phyloP scores from a whole-genome alignment of 2,329 filamentous ascomycete species.

The Coniochaeta sp. region DNA sequence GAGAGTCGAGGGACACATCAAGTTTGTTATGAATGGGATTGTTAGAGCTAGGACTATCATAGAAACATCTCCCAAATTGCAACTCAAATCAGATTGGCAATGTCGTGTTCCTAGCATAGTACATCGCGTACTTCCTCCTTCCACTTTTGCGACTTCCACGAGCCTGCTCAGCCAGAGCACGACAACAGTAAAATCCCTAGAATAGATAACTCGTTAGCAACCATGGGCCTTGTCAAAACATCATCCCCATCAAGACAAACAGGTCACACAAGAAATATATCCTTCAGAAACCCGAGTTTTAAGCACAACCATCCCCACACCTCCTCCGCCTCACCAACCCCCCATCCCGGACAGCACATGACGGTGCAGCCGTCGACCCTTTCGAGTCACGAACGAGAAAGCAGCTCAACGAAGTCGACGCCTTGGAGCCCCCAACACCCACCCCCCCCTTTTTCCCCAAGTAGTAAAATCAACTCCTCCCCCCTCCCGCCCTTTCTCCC shows the following conservation, averaged over 20 bases:
- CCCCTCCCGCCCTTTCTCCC: too few relatives aligned
- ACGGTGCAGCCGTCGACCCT: slow-evolving; percentile 22
- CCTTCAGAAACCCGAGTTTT: slow-evolving; percentile 30
- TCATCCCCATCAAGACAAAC: neutral
- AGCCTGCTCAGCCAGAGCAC: too few relatives aligned
- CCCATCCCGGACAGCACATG: slow-evolving; percentile 23
- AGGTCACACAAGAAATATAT: neutral
- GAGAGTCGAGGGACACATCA: neutral
- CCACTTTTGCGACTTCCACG: too few relatives aligned
- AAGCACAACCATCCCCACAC: slow-evolving; percentile 30
- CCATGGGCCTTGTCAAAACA: neutral
- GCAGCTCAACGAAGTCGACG: slow-evolving; percentile 6
- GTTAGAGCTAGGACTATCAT: slow-evolving; percentile 1
- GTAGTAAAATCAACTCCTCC: neutral
- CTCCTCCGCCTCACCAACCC: slow-evolving; percentile 9
- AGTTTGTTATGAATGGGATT: neutral
- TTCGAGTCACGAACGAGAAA: slow-evolving; percentile 5
- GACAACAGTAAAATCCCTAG: neutral
- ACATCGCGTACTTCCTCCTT: too few relatives aligned
- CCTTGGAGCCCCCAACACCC: slow-evolving; percentile 4
- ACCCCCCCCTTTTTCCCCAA: neutral
- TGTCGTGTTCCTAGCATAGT: neutral
- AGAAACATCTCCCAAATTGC: neutral
- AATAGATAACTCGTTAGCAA: neutral
- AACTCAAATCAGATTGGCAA: neutral